A percentile compares a stretch with the other conserved stretches of the same genome.
Evolutionary conservation across 2,329 filamentous ascomycete genomes (phyloP).

Genomic region (Thermomyces lanuginosus): DNA sequence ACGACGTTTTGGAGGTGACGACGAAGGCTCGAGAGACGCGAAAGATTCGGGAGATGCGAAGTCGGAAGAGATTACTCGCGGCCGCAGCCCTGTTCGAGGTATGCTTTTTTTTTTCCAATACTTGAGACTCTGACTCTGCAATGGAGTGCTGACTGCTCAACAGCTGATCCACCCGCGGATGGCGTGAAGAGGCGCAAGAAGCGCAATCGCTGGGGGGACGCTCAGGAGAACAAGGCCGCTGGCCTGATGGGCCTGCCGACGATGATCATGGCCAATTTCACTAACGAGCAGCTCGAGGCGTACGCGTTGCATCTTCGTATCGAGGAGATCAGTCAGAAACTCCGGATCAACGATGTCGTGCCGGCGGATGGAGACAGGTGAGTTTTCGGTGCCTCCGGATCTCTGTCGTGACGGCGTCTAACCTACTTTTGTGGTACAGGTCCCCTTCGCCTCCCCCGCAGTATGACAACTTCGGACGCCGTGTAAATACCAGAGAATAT

Average conservation of each 20-base stretch:
- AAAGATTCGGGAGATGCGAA: no score
- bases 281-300: slow-evolving; percentile 90
- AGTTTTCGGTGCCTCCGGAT: slow-evolving; percentile 18
- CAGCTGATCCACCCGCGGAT: slow-evolving; percentile 43
- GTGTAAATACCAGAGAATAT: slow-evolving; percentile 98
- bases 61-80: no score
- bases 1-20: slow-evolving; percentile 58
- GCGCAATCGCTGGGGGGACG: slow-evolving; percentile 96
- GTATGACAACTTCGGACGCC: slow-evolving; percentile 97
- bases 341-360: slow-evolving; percentile 97
- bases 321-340: slow-evolving; percentile 97
- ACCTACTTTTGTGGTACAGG: slow-evolving; percentile 33
- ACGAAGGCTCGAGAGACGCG: slow-evolving; percentile 33
- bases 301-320: slow-evolving; percentile 94
- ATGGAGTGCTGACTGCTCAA: no score
- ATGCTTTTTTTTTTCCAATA: slow-evolving; percentile 17
- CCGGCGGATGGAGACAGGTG: slow-evolving; percentile 92
- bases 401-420: slow-evolving; percentile 8
- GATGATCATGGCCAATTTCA: slow-evolving; percentile 94
- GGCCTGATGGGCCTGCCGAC: slow-evolving; percentile 95
- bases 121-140: slow-evolving; percentile 7
- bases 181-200: slow-evolving; percentile 86
- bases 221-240: slow-evolving; percentile 93
- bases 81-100: slow-evolving; percentile 78
- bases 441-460: slow-evolving; percentile 91